phyloP scores from a whole-genome alignment of 2,329 filamentous ascomycete genomes.

The Colletotrichum ledebouriae region DNA sequence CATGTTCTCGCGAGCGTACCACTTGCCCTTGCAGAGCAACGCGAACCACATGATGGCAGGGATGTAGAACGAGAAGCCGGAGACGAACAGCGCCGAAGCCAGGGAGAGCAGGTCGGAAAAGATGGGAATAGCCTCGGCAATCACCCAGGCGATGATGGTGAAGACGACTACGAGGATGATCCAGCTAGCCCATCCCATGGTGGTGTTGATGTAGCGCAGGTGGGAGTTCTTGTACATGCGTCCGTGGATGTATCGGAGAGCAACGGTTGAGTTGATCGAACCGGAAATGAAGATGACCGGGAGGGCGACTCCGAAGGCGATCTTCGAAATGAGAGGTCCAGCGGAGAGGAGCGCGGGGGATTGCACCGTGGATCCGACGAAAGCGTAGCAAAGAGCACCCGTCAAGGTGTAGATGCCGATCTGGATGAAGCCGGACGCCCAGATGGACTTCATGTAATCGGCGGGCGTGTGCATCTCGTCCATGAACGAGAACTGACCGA shows the following conservation, averaged over 20 bases:
- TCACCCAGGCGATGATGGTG: conserved; percentile 76
- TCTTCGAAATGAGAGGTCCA: conserved; percentile 68
- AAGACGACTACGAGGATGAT: conserved; percentile 67
- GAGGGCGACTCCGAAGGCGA: conserved; percentile 78
- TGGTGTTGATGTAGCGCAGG: conserved; percentile 62
- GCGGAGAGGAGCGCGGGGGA: conserved; percentile 79
- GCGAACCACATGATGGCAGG: conserved; percentile 42
- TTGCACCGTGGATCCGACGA: conserved; percentile 72
- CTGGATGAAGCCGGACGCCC: conserved; percentile 71
- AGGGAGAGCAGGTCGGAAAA: conserved; percentile 77
- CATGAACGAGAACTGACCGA: conserved; percentile 67
- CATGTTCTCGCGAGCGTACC: conserved; percentile 47
- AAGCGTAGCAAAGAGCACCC: conserved; percentile 77
- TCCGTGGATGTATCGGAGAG: conserved; percentile 60
- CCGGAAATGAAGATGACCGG: conserved; percentile 82
- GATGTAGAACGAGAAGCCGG: conserved; percentile 53
- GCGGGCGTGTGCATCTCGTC: conserved; percentile 65
- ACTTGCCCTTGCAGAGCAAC: conserved; percentile 42
- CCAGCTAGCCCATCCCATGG: conserved; percentile 68
- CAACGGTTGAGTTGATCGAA: conserved; percentile 72
- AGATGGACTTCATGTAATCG: conserved; percentile 68
- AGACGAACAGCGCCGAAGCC: conserved; percentile 64
- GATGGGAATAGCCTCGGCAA: conserved; percentile 80
- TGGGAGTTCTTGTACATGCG: conserved; percentile 59
- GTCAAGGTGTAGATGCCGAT: conserved; percentile 76